Conservation (phyloP, 2,329 filamentous ascomycete genomes). For the Cytospora paraplurivora region DNA sequence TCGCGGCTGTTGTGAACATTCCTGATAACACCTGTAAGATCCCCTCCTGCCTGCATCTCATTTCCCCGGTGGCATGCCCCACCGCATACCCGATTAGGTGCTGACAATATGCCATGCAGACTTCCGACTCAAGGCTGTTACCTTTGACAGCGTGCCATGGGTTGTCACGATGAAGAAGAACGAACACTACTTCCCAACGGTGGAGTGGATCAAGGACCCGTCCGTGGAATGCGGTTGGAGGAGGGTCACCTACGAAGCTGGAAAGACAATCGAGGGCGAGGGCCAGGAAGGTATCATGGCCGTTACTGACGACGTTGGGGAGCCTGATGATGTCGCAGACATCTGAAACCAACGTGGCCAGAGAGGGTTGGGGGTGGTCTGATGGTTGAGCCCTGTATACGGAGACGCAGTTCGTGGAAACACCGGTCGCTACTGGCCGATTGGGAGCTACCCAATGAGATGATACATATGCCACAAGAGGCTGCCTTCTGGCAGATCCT, state of each 20-base stretch:
- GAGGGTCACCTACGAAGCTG: slow-evolving; percentile 28
- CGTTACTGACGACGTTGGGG: slow-evolving; percentile 26
- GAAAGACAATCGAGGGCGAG: slow-evolving; percentile 29
- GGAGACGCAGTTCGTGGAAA: neutral
- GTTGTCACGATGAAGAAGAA: slow-evolving; percentile 99
- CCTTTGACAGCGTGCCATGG: slow-evolving; percentile 98
- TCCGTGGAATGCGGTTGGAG: slow-evolving; percentile 26
- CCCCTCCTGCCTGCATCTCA: neutral
- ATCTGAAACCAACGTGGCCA: slow-evolving; percentile 1
- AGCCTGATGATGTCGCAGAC: slow-evolving; percentile 23
- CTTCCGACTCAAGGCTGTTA: slow-evolving; percentile 95
- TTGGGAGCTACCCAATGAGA: neutral
- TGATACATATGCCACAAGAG: neutral
- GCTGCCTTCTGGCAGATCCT: neutral
- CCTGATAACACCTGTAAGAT: slow-evolving; percentile 85
- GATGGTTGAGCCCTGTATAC: neutral
- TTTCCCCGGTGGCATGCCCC: neutral
- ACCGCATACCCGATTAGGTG: neutral
- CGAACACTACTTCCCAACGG: slow-evolving; percentile 85
- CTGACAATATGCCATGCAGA: slow-evolving; percentile 51
- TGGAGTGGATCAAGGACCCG: slow-evolving; percentile 63
- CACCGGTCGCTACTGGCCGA: neutral
- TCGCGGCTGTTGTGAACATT: slow-evolving; percentile 81
- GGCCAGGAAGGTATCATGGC: slow-evolving; percentile 25
- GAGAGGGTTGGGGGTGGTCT: neutral